Evolutionary conservation across 305 asterid genomes (phyloP), one percentile per base, ranked within the genome.

Genomic region (Caryopteris hybrid): DNA sequence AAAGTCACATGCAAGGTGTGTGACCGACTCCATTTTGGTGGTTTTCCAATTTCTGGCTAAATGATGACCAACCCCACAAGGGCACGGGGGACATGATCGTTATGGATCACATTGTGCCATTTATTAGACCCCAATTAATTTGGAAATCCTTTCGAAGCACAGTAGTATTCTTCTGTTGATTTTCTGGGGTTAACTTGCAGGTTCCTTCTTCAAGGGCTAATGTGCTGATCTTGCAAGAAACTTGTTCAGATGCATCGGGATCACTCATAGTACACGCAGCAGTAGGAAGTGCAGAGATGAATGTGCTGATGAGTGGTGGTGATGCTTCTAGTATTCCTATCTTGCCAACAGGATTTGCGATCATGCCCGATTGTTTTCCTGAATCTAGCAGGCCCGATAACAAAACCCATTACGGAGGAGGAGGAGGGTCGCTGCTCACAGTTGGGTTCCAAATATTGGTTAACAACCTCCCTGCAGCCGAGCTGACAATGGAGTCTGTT

Each of bases 271-370:
- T 86, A n/a, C 81, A 84, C 18, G 86, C 90, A 2, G 79, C 95
- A 2, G 77, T 88, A 41, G 89, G 83, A 14, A 38, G 74, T 4
- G 55, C 83, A 41, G 78, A 78, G 4, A 81, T 87, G 83, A 80
- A 76, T 41, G 61, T 57, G 42, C 86, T 82, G 71, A 76, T 88
- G 87, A 69, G 34, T 0, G 96, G 95, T 2, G 88, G 89, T 0
- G 97, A 91, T 55, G 76, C 93, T 6, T 78, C 90, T 2, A 56
- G 58, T 3, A 76, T 87, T 65, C 83, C 80, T 20, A 73, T 89
- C 70, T 71, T 89, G 58, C 95, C 98, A 3, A 87, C 95, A 0
- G 98, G 98, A 12, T 87, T 91, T 17, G 84, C 88, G 0, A 83
- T 89, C 6, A 70, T 83, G 38, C 95, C 98, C 0, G 93, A 81